Evolutionary conservation across 129 eudicot species (phyloP), one percentile per base, ranked within the genome.

Genomic region (Escallonia herrerae): DNA sequence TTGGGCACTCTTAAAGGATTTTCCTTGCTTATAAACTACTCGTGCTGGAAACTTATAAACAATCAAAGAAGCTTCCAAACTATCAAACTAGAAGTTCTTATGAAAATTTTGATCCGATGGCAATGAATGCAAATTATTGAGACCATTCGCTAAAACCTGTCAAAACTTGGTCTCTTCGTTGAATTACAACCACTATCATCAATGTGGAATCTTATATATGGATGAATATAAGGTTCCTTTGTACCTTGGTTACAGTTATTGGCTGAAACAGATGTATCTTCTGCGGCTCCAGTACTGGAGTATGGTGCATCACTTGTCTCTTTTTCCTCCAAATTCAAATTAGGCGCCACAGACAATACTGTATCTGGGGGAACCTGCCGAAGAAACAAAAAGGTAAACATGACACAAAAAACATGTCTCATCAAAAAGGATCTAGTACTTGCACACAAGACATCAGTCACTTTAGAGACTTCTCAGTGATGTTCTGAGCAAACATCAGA

Each of bases 221-320:
- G 33, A 22, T 22, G 33, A 22, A 22, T 22, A 22, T 22, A 22
- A 22, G 33, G 33, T 68, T 39, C 39, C 14, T 43, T 4, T 53
- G 4, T 79, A 83, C 88, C 82, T 79, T 63, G 74, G 54, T 49
- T 49, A 49, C 9, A 49, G 54, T 49, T n/a, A 11, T 49, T 72
- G 52, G 63, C 77, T 60, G 65, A 72, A 13, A 66, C 55, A 51
- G 77, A 56, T 43, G 42, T 56, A 49, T 67, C 66, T 50, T 62
- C 64, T 56, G 66, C 58, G 15, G 61, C 64, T 10, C 50, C 69
- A 62, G 68, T 45, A 43, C 42, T 40, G 44, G 61, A 40, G n/a
- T 68, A 55, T 49, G 71, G 59, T 68, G 54, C 63, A 52, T 41
- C 56, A 51, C 41, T 48, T 53, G 65, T 57, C 40, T 54, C 71